phyloP scores from a whole-genome alignment of 768 basidiomycete species.

The Macrolepiota dolichaula region DNA sequence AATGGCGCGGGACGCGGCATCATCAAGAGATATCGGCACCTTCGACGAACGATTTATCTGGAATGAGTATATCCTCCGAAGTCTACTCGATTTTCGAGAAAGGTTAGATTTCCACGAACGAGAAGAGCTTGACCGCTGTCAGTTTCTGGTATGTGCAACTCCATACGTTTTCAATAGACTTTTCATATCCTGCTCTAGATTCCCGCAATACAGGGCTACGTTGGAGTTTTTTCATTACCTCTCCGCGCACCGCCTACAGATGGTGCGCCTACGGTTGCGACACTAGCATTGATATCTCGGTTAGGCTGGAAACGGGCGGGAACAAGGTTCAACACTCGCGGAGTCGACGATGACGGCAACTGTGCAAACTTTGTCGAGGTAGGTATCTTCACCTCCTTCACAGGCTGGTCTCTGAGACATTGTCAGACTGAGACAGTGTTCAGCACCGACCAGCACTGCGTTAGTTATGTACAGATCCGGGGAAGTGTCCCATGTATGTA shows the following conservation, averaged over 20 bases:
- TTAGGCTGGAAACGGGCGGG: constrained; percentile 95
- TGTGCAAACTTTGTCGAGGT: constrained; percentile 97
- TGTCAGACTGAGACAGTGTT: constrained; percentile 86
- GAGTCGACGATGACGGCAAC: constrained; percentile 93
- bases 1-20: constrained; percentile 45
- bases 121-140: constrained; percentile 74
- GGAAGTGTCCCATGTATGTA: constrained; percentile 92
- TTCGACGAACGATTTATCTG: constrained; percentile 90
- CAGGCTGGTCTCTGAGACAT: constrained; percentile 14
- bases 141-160: constrained; percentile 67
- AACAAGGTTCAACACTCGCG: constrained; percentile 94
- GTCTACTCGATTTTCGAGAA: constrained; percentile 85
- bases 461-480: constrained; percentile 92
- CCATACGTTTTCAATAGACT: constrained; percentile 9
- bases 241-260: constrained; percentile 72
- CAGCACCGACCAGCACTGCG: constrained; percentile 80
- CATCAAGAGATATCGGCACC: constrained; percentile 45
- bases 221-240: constrained; percentile 77
- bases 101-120: constrained; percentile 68
- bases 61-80: constrained; percentile 89
- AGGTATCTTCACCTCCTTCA: constrained; percentile 17
- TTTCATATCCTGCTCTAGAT: constrained; percentile 42
- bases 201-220: constrained; percentile 91
- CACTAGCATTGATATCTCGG: constrained; percentile 79
- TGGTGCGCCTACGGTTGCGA: constrained; percentile 69